phyloP scores from a whole-genome alignment of 2,329 filamentous ascomycete species.

The Pezicula radicicola region DNA sequence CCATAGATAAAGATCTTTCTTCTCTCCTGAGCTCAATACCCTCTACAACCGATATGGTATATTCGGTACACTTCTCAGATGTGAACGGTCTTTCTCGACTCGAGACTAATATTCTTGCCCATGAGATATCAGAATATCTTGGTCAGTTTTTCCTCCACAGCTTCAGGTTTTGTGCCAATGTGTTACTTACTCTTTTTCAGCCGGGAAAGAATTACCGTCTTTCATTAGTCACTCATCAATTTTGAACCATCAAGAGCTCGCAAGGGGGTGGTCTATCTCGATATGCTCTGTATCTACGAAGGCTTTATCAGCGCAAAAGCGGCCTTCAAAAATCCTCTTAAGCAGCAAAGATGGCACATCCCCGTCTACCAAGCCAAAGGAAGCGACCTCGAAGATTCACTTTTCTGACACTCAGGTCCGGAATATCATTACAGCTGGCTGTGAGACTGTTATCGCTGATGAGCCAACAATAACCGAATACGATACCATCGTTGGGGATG shows the following conservation, averaged over 20 bases:
- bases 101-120: slow-evolving; percentile 21
- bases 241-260: slow-evolving; percentile 9
- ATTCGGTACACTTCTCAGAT: slow-evolving; percentile 21
- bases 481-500: slow-evolving; percentile 35
- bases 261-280: slow-evolving; percentile 22
- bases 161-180: not conserved
- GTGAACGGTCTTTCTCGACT: slow-evolving; percentile 23
- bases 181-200: slow-evolving; percentile 6
- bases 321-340: slow-evolving; percentile 7
- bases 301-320: slow-evolving; percentile 10
- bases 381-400: slow-evolving; percentile 7
- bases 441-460: slow-evolving; percentile 26
- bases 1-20: slow-evolving; percentile 18
- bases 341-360: not conserved
- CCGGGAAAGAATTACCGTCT: slow-evolving; percentile 12
- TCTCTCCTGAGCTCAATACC: slow-evolving; percentile 11
- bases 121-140: slow-evolving; percentile 21
- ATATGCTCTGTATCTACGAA: slow-evolving; percentile 14
- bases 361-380: slow-evolving; percentile 1
- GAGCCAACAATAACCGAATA: slow-evolving; percentile 52
- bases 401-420: slow-evolving; percentile 13
- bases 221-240: slow-evolving; percentile 21
- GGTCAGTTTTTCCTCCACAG: slow-evolving; percentile 7
- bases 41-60: slow-evolving; percentile 7
- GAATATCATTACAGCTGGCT: slow-evolving; percentile 16